Evolutionary conservation across 192 early-diverging fungal species (phyloP).

Genomic region (Podila verticillata): DNA sequence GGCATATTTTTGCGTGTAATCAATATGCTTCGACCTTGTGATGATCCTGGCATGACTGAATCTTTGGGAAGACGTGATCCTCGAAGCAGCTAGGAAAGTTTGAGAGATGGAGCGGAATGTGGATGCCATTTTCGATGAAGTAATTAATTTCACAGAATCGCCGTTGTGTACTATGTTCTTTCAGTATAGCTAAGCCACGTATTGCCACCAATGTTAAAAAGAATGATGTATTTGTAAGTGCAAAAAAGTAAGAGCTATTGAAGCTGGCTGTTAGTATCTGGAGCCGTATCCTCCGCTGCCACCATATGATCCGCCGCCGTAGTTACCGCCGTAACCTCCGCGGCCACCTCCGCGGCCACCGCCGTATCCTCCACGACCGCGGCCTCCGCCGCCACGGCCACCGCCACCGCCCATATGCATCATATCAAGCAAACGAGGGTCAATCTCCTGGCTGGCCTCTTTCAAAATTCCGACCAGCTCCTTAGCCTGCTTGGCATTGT

Average conservation of each 20-base stretch:
- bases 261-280: constrained; percentile 41
- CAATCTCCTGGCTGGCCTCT: constrained; percentile 91
- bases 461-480: constrained; percentile 88
- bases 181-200: too few relatives aligned
- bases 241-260: too few relatives aligned
- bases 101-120: constrained; percentile 37
- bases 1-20: constrained; percentile 72
- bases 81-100: background rate
- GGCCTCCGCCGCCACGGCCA: constrained; percentile 40
- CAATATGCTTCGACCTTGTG: constrained; percentile 48
- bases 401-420: constrained; percentile 53
- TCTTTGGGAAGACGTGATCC: constrained; percentile 10
- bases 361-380: constrained; percentile 41
- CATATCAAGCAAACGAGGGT: constrained; percentile 81
- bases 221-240: too few relatives aligned
- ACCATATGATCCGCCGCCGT: constrained; percentile 60
- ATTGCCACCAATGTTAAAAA: too few relatives aligned
- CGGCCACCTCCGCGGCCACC: constrained; percentile 48
- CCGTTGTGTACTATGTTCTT: too few relatives aligned
- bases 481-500: constrained; percentile 85
- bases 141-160: too few relatives aligned
- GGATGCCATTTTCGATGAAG: constrained; percentile 28
- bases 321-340: constrained; percentile 53
- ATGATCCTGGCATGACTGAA: constrained; percentile 17
- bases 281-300: constrained; percentile 58